phyloP scores from a whole-genome alignment of 371 early-diverging fungal genomes.

The Mucor sp. region DNA sequence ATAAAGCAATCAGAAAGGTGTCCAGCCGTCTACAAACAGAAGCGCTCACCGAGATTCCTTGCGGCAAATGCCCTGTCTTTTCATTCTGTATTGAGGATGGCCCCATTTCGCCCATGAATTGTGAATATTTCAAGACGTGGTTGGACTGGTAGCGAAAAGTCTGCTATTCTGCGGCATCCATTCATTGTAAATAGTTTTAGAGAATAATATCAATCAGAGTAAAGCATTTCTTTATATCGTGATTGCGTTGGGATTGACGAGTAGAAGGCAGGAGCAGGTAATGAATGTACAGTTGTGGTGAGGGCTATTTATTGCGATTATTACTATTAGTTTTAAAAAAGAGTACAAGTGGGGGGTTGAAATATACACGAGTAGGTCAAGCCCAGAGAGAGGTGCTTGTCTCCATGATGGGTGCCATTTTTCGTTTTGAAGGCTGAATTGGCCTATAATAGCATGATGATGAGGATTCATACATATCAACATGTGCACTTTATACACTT shows the following conservation, averaged over 20 bases:
- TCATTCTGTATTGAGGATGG: conserved; percentile 73
- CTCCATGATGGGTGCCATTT: conserved; percentile 4
- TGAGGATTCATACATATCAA: neutral
- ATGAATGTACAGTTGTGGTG: neutral
- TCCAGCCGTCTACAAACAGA: conserved; percentile 47
- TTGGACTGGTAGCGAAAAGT: conserved; percentile 51
- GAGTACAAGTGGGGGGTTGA: too few relatives aligned
- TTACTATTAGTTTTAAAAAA: too few relatives aligned
- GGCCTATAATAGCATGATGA: neutral
- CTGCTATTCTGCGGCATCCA: neutral
- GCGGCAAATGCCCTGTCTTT: conserved; percentile 82
- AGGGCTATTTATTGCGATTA: neutral
- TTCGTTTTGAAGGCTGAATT: neutral
- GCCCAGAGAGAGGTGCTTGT: neutral
- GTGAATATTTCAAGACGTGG: conserved; percentile 82
- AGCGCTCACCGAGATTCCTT: conserved; percentile 79
- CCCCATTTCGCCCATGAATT: conserved; percentile 75
- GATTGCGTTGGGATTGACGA: too few relatives aligned
- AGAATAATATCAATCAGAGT: neutral
- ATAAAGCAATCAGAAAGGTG: conserved; percentile 67
- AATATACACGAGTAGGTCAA: neutral
- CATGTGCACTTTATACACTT: neutral
- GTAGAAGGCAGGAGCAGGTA: neutral
- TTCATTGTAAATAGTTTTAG: conserved; percentile 12
- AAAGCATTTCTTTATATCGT: neutral